Conservation (phyloP, 1,139 yeast genomes). For the Blastobotrys ciferrii region DNA sequence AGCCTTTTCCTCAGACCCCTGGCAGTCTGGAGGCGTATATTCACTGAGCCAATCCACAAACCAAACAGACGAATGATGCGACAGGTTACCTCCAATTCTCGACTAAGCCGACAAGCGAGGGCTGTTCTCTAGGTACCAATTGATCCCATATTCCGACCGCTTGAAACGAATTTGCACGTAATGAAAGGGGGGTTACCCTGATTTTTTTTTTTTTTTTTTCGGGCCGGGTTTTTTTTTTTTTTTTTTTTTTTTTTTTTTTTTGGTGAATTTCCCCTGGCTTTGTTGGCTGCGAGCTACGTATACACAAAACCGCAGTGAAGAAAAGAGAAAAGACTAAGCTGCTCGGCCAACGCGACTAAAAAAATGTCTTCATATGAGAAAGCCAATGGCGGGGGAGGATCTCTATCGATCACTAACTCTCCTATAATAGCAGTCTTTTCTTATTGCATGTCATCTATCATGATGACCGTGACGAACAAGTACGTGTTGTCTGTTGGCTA, state of each 20-base stretch:
- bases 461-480: conserved; percentile 98
- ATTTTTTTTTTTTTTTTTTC: conserved; percentile 7
- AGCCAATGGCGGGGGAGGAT: neutral
- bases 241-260: conserved; percentile 10
- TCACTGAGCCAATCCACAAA: no score
- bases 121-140: neutral
- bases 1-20: no score
- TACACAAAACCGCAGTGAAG: neutral
- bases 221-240: neutral
- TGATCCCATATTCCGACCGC: neutral
- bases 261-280: neutral
- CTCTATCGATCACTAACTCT: conserved; percentile 15
- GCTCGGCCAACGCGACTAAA: neutral
- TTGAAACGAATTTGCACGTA: neutral
- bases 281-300: no score
- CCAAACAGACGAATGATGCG: no score
- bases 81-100: no score
- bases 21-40: no score
- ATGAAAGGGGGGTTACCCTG: neutral
- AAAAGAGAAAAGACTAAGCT: neutral
- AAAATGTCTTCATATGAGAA: neutral
- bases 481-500: conserved; percentile 78
- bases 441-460: conserved; percentile 88
- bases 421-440: conserved; percentile 73
- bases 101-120: no score